A percentile compares a stretch with the other conserved stretches of the same genome.
Conservation (phyloP, 192 early-diverging fungal genomes). For the Funneliformis geosporum region DNA sequence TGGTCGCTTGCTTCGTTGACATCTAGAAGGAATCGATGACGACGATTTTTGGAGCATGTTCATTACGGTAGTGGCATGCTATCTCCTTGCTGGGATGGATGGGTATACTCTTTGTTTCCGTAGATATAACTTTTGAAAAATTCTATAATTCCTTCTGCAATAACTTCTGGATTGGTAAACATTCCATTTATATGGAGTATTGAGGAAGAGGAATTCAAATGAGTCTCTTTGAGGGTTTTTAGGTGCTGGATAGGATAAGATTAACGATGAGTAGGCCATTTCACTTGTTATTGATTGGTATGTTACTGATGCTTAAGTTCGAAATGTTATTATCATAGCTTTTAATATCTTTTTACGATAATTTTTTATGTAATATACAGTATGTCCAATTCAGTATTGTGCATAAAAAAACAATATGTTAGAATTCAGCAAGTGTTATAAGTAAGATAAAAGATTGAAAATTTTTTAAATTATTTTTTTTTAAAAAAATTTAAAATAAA, state of each 20-base stretch:
- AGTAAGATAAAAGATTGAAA: no score
- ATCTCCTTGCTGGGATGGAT: slow-evolving; percentile 7
- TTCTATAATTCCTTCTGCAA: neutral
- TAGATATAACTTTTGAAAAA: neutral
- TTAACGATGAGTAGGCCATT: slow-evolving; percentile 15
- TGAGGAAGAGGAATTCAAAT: neutral
- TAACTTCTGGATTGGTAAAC: slow-evolving; percentile 14
- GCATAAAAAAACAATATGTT: no score
- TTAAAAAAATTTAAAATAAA: no score
- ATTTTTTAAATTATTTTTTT: no score
- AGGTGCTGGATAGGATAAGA: slow-evolving; percentile 3
- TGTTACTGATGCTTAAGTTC: slow-evolving; percentile 3
- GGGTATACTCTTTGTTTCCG: slow-evolving; percentile 14
- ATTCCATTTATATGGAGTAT: neutral
- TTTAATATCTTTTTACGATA: no score
- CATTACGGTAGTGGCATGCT: neutral
- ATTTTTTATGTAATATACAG: no score
- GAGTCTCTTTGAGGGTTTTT: slow-evolving; percentile 21
- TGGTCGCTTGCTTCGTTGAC: neutral
- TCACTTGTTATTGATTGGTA: slow-evolving; percentile 28
- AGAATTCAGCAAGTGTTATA: no score
- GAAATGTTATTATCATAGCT: no score
- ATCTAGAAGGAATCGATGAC: slow-evolving; percentile 23
- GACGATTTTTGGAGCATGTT: slow-evolving; percentile 25
- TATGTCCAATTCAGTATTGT: no score